phyloP scores from a whole-genome alignment of 2,329 filamentous ascomycete genomes.

The Hortaea sp. region DNA sequence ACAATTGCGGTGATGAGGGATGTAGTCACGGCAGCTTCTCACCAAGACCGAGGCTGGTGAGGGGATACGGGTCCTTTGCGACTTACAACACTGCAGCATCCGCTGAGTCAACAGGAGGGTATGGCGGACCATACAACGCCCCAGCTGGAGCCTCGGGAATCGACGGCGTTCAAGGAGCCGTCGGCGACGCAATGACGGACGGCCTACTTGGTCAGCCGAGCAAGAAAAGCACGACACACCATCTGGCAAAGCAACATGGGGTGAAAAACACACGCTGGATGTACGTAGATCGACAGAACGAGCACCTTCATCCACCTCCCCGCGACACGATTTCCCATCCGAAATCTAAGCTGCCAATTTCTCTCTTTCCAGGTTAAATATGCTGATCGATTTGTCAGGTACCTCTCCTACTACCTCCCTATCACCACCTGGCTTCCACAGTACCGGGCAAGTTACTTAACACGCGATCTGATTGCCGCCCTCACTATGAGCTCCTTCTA shows the following conservation, averaged over 20 bases:
- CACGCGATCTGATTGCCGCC: constrained; percentile 78
- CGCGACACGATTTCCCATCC: neutral
- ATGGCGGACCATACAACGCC: constrained; percentile 28
- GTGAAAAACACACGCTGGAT: constrained; percentile 64
- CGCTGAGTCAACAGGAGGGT: constrained; percentile 21
- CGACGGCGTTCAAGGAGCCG: constrained; percentile 23
- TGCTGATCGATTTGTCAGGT: constrained; percentile 43
- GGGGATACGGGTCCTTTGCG: constrained; percentile 37
- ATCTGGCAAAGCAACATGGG: constrained; percentile 61
- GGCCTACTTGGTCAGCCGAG: constrained; percentile 37
- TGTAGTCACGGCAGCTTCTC: constrained; percentile 73
- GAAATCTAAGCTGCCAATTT: neutral
- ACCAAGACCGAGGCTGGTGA: constrained; percentile 48
- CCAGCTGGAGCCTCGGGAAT: constrained; percentile 2
- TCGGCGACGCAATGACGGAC: constrained; percentile 36
- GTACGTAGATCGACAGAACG: constrained; percentile 40
- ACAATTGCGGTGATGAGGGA: constrained; percentile 6
- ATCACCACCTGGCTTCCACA: constrained; percentile 83
- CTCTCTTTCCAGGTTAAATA: no score
- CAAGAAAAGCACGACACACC: constrained; percentile 63
- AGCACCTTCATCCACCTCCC: neutral
- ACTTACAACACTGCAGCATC: constrained; percentile 21
- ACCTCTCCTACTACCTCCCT: constrained; percentile 86
- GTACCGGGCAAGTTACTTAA: constrained; percentile 71
- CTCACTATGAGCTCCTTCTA: constrained; percentile 98